Conservation (phyloP, 345 rosid species). For the Pistacia atlantica region DNA sequence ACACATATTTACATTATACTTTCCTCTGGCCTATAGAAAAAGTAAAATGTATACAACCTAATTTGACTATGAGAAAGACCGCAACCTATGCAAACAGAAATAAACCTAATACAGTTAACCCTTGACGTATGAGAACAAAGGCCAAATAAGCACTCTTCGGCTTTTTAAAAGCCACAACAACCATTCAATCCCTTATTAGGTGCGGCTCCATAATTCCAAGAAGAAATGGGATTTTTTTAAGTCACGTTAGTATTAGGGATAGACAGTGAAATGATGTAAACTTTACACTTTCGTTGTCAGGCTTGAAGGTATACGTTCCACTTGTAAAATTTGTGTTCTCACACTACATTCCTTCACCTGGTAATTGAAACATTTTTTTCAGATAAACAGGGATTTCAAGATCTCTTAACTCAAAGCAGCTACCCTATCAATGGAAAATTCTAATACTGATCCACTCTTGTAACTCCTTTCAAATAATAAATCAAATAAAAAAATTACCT, state of each 20-base stretch:
- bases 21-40: constrained; percentile 15
- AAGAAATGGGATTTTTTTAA: constrained; percentile 2
- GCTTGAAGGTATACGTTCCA: constrained; percentile 32
- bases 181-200: constrained; percentile 17
- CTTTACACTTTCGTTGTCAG: constrained; percentile 41
- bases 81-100: constrained; percentile 13
- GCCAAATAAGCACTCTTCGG: constrained; percentile 13
- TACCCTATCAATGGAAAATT: not conserved
- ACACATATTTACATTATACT: constrained; percentile 24
- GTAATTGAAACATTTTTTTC: not conserved
- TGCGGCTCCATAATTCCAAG: constrained; percentile 11
- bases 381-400: not conserved
- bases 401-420: not conserved
- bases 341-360: constrained; percentile 78
- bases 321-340: constrained; percentile 63
- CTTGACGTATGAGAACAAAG: not conserved
- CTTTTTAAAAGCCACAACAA: constrained; percentile 18
- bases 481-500: constrained; percentile 38
- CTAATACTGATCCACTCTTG: not conserved
- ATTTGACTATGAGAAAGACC: not conserved
- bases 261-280: constrained; percentile 18
- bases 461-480: not conserved
- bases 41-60: constrained; percentile 16
- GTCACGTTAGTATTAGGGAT: constrained; percentile 27
- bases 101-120: not conserved